Percentiles rank a stretch among this genome's conserved stretches.
These are phyloP conservation scores for Aphanoascus verrucosus DNA, from an alignment of 2,329 filamentous ascomycete genomes.

Conservation along the genomic window DNA sequence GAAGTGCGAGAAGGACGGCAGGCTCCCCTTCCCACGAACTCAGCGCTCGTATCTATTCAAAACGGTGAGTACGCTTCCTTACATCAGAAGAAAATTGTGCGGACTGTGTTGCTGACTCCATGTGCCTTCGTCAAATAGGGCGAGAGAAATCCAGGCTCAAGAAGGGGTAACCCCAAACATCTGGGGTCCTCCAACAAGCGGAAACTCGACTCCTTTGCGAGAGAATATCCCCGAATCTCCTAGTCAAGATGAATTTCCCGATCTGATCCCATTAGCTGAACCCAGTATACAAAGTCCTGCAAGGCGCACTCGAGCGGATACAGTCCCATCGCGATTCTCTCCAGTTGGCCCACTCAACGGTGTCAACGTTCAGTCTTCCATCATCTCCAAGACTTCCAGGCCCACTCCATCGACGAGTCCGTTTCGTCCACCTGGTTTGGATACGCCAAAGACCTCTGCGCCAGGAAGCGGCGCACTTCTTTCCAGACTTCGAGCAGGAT, in stretches of 20 bases:
- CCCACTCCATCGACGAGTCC: slow-evolving; percentile 80
- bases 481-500: slow-evolving; percentile 79
- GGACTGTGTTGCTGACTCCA: slow-evolving; percentile 2
- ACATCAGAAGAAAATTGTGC: slow-evolving; percentile 16
- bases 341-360: slow-evolving; percentile 56
- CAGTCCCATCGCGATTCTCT: slow-evolving; percentile 89
- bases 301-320: slow-evolving; percentile 80
- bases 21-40: slow-evolving; percentile 95
- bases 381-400: slow-evolving; percentile 67
- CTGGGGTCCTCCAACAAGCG: slow-evolving; percentile 93
- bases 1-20: slow-evolving; percentile 63
- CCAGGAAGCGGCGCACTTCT: slow-evolving; percentile 49
- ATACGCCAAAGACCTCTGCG: slow-evolving; percentile 30
- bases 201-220: slow-evolving; percentile 87
- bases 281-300: slow-evolving; percentile 54
- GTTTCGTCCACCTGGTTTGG: slow-evolving; percentile 55
- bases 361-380: slow-evolving; percentile 43
- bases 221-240: slow-evolving; percentile 97
- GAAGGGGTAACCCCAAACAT: slow-evolving; percentile 71
- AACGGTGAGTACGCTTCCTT: slow-evolving; percentile 56
- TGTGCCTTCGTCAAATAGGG: slow-evolving; percentile 43
- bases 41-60: slow-evolving; percentile 71
- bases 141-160: slow-evolving; percentile 92
- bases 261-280: slow-evolving; percentile 64
- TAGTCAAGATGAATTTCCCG: slow-evolving; percentile 81